Evolutionary conservation across 176 grass and related monocot genomes (phyloP).

Genomic region (Oryza brachyantha): DNA sequence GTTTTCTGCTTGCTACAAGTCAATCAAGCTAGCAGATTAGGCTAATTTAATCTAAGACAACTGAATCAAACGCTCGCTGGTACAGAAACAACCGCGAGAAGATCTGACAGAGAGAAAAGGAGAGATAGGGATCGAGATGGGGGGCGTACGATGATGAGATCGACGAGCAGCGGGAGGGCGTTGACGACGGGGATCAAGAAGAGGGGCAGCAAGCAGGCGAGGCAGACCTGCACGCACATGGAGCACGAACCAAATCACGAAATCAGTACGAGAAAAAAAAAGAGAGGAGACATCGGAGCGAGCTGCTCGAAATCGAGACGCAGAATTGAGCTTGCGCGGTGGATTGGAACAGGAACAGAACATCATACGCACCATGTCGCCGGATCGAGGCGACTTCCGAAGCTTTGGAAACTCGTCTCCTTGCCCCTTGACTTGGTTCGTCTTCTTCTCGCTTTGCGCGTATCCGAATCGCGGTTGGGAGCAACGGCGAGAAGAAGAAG

Average conservation of each 20-base stretch:
- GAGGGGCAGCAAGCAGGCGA: constrained; percentile 80
- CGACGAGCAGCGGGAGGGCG: constrained; percentile 86
- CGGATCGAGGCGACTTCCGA: background rate
- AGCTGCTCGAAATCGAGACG: background rate
- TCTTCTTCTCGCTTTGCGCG: too few species aligned
- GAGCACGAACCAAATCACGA: background rate
- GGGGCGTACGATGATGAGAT: constrained; percentile 66
- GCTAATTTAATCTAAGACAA: background rate
- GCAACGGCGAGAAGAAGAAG: too few species aligned
- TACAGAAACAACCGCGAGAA: background rate
- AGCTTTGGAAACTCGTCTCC: too few species aligned
- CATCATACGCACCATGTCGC: constrained; percentile 39
- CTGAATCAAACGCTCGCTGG: background rate
- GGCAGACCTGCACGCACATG: constrained; percentile 45
- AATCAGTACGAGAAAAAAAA: background rate
- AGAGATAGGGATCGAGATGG: too few species aligned
- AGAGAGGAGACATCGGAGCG: background rate
- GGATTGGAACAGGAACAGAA: background rate
- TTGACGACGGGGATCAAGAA: constrained; percentile 93
- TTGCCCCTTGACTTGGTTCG: too few species aligned
- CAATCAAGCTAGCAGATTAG: background rate
- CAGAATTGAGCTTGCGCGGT: background rate
- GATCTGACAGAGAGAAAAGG: background rate
- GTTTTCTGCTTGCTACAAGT: background rate
- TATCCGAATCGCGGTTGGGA: too few species aligned